phyloP scores from a whole-genome alignment of 2,329 filamentous ascomycete genomes.

The Xylariaceae sp. region DNA sequence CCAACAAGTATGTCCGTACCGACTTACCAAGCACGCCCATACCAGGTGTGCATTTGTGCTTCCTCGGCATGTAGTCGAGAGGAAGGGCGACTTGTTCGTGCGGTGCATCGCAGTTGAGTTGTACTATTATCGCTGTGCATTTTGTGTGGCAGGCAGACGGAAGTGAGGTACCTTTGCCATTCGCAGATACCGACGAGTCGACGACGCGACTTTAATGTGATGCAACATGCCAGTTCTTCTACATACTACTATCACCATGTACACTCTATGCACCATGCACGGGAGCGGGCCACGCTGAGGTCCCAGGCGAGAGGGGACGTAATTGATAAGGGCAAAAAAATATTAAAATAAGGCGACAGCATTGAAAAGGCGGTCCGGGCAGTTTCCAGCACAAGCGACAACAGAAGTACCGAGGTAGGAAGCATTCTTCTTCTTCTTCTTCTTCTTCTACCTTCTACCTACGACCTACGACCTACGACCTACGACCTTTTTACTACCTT shows the following conservation, averaged over 20 bases:
- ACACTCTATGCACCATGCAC: conserved; percentile 19
- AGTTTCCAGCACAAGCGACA: background rate
- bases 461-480: background rate
- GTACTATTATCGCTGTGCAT: background rate
- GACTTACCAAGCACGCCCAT: too few relatives aligned
- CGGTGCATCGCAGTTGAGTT: background rate
- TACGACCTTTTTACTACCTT: background rate
- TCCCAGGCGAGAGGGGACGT: conserved; percentile 1
- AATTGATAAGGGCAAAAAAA: conserved; percentile 8
- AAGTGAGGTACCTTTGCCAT: conserved; percentile 11
- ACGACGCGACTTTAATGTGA: conserved; percentile 7
- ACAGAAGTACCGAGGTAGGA: background rate
- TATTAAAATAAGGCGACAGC: conserved; percentile 11
- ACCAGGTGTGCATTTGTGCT: background rate
- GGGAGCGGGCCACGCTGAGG: conserved; percentile 17
- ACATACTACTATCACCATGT: background rate
- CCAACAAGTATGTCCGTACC: too few relatives aligned
- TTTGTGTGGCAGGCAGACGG: background rate
- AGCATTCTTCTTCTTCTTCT: background rate
- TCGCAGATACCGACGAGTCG: conserved; percentile 14
- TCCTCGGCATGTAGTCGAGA: background rate
- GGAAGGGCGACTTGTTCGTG: background rate
- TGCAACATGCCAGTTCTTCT: conserved; percentile 21
- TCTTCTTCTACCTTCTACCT: background rate
- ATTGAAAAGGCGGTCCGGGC: conserved; percentile 18